phyloP scores from a whole-genome alignment of 805 yeast species.

The Starmerella vaccinii region DNA sequence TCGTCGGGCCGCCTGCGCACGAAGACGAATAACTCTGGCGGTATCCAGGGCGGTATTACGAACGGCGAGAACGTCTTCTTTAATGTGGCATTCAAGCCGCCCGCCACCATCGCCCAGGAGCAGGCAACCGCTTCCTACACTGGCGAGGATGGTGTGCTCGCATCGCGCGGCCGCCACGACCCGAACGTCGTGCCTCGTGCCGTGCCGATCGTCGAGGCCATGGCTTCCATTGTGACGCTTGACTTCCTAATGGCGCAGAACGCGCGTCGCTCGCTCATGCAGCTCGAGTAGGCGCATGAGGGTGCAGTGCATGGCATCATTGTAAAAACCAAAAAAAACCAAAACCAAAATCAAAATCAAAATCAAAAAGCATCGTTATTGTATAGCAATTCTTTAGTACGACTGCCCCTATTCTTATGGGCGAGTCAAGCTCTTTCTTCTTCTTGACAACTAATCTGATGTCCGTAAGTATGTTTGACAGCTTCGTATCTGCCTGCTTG shows the following conservation, averaged over 20 bases:
- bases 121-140: conserved; percentile 83
- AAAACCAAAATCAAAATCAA: too few species aligned
- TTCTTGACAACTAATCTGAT: too few species aligned
- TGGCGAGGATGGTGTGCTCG: conserved; percentile 76
- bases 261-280: conserved; percentile 53
- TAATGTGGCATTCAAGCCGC: conserved; percentile 93
- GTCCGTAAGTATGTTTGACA: neutral
- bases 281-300: conserved; percentile 7
- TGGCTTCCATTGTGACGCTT: conserved; percentile 90
- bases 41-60: conserved; percentile 95
- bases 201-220: conserved; percentile 94
- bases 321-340: neutral
- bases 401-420: too few species aligned
- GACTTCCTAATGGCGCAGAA: conserved; percentile 80
- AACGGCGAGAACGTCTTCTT: conserved; percentile 94
- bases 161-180: conserved; percentile 97
- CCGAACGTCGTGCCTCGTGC: conserved; percentile 98
- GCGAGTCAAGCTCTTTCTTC: too few species aligned
- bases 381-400: too few species aligned
- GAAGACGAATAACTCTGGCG: conserved; percentile 85
- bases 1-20: conserved; percentile 65
- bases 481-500: too few species aligned
- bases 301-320: too few species aligned
- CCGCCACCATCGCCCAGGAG: conserved; percentile 92
- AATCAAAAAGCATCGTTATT: too few species aligned